phyloP scores from a whole-genome alignment of 1,284 basidiomycete genomes.

The Cutaneotrichosporon cutaneum region DNA sequence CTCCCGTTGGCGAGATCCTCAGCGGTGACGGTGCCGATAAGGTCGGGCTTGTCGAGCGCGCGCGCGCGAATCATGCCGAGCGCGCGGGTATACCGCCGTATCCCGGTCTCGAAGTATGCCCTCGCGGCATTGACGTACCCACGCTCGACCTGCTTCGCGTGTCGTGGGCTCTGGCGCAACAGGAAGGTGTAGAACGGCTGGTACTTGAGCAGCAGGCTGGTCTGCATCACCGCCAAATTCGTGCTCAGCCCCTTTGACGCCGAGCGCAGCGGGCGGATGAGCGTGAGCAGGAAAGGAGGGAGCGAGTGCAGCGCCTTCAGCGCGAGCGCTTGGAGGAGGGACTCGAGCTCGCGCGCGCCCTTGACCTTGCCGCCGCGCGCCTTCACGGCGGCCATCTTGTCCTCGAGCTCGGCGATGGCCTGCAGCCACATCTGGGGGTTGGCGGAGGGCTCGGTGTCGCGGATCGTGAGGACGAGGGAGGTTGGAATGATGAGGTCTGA shows the following conservation, averaged over 20 bases:
- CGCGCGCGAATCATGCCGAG: conserved; percentile 72
- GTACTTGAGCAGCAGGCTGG: conserved; percentile 81
- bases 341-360: conserved; percentile 75
- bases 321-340: conserved; percentile 78
- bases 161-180: conserved; percentile 72
- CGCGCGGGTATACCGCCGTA: conserved; percentile 82
- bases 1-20: conserved; percentile 49
- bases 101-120: conserved; percentile 93
- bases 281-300: conserved; percentile 76
- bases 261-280: conserved; percentile 80
- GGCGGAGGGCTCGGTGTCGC: conserved; percentile 72
- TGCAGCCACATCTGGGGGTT: conserved; percentile 73
- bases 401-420: conserved; percentile 75
- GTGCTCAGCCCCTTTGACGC: conserved; percentile 65
- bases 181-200: conserved; percentile 81
- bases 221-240: conserved; percentile 90
- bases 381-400: conserved; percentile 66
- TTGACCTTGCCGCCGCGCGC: conserved; percentile 67
- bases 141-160: conserved; percentile 85
- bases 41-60: conserved; percentile 43
- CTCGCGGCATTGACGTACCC: conserved; percentile 81
- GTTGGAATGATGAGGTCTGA: conserved; percentile 81
- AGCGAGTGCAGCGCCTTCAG: conserved; percentile 85
- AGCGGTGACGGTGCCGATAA: conserved; percentile 42
- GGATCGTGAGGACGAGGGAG: conserved; percentile 69